phyloP scores from a whole-genome alignment of 352 stramenopile genomes.

The Phytophthora tubulina region DNA sequence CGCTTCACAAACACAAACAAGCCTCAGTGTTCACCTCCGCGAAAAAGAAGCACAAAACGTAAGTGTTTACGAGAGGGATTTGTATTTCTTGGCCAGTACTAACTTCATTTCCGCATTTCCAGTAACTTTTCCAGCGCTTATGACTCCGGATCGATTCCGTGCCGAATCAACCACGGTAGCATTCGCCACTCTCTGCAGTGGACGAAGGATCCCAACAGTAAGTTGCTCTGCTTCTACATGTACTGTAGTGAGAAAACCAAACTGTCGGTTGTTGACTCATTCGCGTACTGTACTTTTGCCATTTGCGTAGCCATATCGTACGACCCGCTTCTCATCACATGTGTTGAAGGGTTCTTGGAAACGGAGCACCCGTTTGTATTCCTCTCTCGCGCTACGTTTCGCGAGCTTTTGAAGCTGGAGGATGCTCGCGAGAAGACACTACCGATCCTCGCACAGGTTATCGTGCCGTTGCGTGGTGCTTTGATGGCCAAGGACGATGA shows the following conservation, averaged over 20 bases:
- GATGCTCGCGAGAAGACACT: slow-evolving; percentile 71
- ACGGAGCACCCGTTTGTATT: slow-evolving; percentile 85
- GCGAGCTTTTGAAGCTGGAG: slow-evolving; percentile 71
- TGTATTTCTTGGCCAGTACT: neutral
- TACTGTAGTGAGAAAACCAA: neutral
- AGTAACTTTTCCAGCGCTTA: slow-evolving; percentile 81
- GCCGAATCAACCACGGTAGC: slow-evolving; percentile 81
- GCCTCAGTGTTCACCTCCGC: slow-evolving; percentile 69
- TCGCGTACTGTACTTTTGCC: neutral
- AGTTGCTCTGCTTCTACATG: slow-evolving; percentile 11
- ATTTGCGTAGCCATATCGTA: slow-evolving; percentile 56
- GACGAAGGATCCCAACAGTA: slow-evolving; percentile 71
- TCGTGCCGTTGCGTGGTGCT: slow-evolving; percentile 63
- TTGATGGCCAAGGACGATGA: slow-evolving; percentile 81
- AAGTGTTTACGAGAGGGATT: slow-evolving; percentile 16
- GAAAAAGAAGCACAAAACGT: slow-evolving; percentile 87
- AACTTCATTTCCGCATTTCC: slow-evolving; percentile 7
- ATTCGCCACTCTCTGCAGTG: slow-evolving; percentile 82
- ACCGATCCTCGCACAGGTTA: slow-evolving; percentile 66
- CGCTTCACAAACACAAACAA: slow-evolving; percentile 81
- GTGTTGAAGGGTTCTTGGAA: slow-evolving; percentile 76
- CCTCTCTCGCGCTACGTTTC: slow-evolving; percentile 74
- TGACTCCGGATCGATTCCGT: slow-evolving; percentile 74
- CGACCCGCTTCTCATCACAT: slow-evolving; percentile 76
- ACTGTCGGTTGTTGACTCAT: neutral